Base-by-base conservation (phyloP, 306 rosid species). In the Luffa aegyptiaca region DNA sequence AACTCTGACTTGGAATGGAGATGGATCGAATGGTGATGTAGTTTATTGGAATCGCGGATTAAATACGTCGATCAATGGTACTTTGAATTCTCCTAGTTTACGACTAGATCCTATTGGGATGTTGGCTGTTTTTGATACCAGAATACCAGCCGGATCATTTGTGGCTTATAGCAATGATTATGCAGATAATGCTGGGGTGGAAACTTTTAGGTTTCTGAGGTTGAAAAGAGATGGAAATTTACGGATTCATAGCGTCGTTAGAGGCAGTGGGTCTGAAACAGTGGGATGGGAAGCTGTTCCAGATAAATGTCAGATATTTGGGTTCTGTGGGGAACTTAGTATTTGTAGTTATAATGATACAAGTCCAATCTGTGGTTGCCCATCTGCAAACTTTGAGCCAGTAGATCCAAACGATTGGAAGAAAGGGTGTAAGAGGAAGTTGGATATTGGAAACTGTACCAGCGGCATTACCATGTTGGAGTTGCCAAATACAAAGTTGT, bases 201-300 rank as follows among this genome's bases (percentile, higher is more conserved):
- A 84, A 74, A 69, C 83, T 35, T 45, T 88, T 59, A 85, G 96
- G 84, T 85, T 86, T 39, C 75, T 93, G 87, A 91, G 83, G 80
- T 75, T 93, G 39, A 89, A 84, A 39, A 79, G 57, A 53, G 97
- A 93, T 87, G 97, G 97, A 57, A 91, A 88, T 83, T 79, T 93
- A 80, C 88, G 88, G 76, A 91, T 93, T 78, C 90, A 84, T 80
- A 85, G 91, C 21, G 75, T 88, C 69, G 76, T 37, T 76, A 74
- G 45, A 64, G 89, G 85, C 75, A 85, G 90, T 75, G 88, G 88
- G 41, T 77, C 5, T 37, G 4, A 44, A 57, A 73, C 44, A 58
- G 76, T 57, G 59, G 81, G 84, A 81, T 93, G 96, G 97, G 82
- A 90, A 53, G 93, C 97, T 76, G 88, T 91, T 58, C 10, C 73